Conservation (phyloP, 106 monocot genomes). For the Amphibolis antarctica region DNA sequence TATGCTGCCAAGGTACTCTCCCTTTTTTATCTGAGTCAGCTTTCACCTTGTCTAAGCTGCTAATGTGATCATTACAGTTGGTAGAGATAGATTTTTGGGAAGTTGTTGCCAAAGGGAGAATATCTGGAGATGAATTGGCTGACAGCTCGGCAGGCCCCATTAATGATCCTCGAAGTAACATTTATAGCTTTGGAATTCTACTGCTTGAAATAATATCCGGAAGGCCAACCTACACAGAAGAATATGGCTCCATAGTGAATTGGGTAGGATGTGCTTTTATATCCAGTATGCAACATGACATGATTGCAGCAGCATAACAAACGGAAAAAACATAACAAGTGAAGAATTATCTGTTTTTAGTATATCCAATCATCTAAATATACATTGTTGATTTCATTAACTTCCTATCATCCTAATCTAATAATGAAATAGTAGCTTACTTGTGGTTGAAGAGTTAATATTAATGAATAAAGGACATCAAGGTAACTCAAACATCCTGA, state of each 20-base stretch:
- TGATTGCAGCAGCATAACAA: not conserved
- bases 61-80: conserved; percentile 20
- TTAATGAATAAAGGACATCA: too few species aligned
- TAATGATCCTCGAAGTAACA: conserved; percentile 25
- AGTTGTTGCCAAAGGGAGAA: conserved; percentile 7
- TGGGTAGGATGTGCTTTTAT: conserved; percentile 29
- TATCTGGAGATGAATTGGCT: conserved; percentile 13
- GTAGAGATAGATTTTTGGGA: conserved; percentile 33
- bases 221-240: conserved; percentile 33
- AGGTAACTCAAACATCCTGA: not conserved
- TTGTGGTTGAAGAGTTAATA: too few species aligned
- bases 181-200: conserved; percentile 66
- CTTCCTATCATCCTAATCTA: too few species aligned
- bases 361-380: too few species aligned
- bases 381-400: too few species aligned
- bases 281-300: not conserved
- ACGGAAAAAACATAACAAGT: too few species aligned
- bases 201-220: conserved; percentile 77
- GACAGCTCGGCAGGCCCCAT: conserved; percentile 2
- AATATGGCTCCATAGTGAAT: conserved; percentile 34
- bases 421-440: too few species aligned
- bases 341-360: too few species aligned
- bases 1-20: conserved; percentile 66
- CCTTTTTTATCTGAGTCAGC: not conserved
- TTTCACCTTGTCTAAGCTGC: not conserved